Conservation (phyloP, 495 filamentous ascomycete genomes). For the Monascus purpureus region DNA sequence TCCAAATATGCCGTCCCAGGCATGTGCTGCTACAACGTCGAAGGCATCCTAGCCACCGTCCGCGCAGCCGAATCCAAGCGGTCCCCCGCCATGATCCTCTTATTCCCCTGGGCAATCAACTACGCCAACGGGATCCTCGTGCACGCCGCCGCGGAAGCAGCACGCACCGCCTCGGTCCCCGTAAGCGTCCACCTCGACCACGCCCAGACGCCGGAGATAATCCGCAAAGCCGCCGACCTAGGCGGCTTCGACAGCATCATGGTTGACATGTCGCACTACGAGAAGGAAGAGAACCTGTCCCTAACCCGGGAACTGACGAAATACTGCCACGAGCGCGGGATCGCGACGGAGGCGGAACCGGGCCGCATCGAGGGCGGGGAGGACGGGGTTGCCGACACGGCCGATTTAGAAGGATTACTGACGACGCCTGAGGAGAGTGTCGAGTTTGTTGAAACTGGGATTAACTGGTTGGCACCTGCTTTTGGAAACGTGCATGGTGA, state of each 20-base stretch:
- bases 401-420: conserved; percentile 55
- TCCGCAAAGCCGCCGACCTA: conserved; percentile 49
- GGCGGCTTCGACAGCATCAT: conserved; percentile 68
- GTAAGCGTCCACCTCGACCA: conserved; percentile 68
- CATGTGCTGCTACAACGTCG: conserved; percentile 80
- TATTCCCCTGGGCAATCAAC: conserved; percentile 76
- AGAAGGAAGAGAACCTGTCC: conserved; percentile 65
- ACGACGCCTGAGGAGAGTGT: conserved; percentile 67
- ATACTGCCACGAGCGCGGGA: conserved; percentile 62
- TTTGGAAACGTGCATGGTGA: conserved; percentile 82
- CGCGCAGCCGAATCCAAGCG: conserved; percentile 59
- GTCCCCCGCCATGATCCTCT: conserved; percentile 67
- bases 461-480: conserved; percentile 71
- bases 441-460: conserved; percentile 65
- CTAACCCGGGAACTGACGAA: conserved; percentile 54
- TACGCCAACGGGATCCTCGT: conserved; percentile 52
- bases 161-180: conserved; percentile 50
- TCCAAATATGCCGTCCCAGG: conserved; percentile 58
- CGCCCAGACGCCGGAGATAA: conserved; percentile 57
- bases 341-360: conserved; percentile 69
- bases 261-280: conserved; percentile 73
- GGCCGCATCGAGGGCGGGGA: conserved; percentile 76
- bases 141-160: conserved; percentile 49
- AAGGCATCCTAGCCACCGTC: conserved; percentile 67
- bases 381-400: conserved; percentile 68